Evolutionary conservation across 306 rosid species (phyloP), one percentile per base, ranked within the genome.

Genomic region (Prinsepia uniflora): DNA sequence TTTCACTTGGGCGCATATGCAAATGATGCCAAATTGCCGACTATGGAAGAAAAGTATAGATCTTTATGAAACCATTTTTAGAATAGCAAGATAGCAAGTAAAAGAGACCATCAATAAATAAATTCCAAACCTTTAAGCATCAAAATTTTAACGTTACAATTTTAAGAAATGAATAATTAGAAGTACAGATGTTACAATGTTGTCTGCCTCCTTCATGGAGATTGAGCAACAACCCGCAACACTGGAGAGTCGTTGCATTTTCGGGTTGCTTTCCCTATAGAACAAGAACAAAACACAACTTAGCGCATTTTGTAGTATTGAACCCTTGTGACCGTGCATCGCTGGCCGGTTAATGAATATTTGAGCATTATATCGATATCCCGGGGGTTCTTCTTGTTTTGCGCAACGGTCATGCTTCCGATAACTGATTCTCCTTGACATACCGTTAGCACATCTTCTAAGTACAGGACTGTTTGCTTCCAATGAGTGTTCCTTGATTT

Each of bases 401-500:
- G 97, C 13, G 96, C 88, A 42, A 95, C 97, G 10, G 85, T 82
- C 91, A 95, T 57, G 82, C 79, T 86, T 73, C 99, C 99, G 7
- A 61, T 77, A 59, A 94, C 71, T 18, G 95, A 30, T 75, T 95
- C 99, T 36, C 99, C 99, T 80, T 85, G 90, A 56, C 97, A 95
- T 50, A 95, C 77, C 56, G 97, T 95, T 76, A 91, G 81, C 42
- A 95, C 86, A 72, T 91, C 99, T 81, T 91, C 99, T 68, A 95
- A 75, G 80, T 95, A 95, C 11, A 95, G 90, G 24, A 95, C 96
- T 15, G 97, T 94, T 83, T 94, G 99, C 82, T 94, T 94, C 99
- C 99, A 94, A 72, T 94, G 99, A 4, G 99, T 95, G 14, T 81
- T 72, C 30, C 96, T 80, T 6, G 99, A 91, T 68, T 85, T 89